These are phyloP conservation scores for Trichoderma endophyticum DNA, from an alignment of 2,329 filamentous ascomycete species.

Conservation along the genomic window DNA sequence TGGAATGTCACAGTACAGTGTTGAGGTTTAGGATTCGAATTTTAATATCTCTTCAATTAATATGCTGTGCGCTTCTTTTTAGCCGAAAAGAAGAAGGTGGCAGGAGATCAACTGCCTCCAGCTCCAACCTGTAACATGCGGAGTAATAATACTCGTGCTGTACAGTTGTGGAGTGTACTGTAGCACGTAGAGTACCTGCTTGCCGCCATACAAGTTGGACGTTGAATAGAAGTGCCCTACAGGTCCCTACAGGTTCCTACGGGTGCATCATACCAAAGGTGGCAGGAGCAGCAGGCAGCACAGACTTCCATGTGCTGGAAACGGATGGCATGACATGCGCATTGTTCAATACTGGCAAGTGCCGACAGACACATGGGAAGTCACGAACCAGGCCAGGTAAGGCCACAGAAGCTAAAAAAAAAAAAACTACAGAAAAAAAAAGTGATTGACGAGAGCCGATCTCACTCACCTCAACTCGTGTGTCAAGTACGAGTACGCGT, in stretches of 20 bases:
- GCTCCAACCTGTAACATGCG: background rate
- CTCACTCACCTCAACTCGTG: background rate
- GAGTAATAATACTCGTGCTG: background rate
- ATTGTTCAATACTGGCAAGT: constrained; percentile 1
- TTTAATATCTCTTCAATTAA: background rate
- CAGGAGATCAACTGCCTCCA: background rate
- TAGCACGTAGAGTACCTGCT: background rate
- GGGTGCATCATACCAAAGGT: background rate
- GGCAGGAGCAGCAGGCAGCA: background rate
- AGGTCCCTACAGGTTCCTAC: background rate
- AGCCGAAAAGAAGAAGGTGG: background rate
- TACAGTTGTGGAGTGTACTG: background rate
- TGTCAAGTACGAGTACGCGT: background rate
- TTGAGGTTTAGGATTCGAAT: background rate
- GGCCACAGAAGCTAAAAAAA: background rate
- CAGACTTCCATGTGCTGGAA: constrained; percentile 4
- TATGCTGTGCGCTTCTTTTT: background rate
- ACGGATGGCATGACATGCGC: background rate
- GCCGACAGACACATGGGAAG: background rate
- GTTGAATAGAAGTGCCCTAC: background rate
- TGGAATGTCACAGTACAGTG: background rate
- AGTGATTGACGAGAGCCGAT: constrained; percentile 7
- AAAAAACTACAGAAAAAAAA: background rate
- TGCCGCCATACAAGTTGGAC: background rate
- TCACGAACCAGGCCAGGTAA: background rate